Base-by-base conservation (phyloP, 164 flowering plant genomes). In the Macadamia integrifolia region DNA sequence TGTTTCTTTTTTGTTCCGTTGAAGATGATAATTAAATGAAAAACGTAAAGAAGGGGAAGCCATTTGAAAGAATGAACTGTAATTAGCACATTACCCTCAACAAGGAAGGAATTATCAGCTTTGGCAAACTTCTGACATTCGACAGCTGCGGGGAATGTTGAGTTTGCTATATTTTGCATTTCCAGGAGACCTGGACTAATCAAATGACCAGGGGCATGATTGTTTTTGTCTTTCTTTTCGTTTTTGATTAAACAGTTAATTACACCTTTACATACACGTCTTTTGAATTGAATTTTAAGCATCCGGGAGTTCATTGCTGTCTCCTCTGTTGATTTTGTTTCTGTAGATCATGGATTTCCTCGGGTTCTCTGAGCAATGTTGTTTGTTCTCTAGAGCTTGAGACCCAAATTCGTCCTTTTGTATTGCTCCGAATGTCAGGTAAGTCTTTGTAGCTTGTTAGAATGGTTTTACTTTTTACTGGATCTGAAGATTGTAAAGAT, bases 381-480 rank as follows among this genome's bases (percentile, higher is more conserved):
- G 58, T 49, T 68, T 28, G 60, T 58, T 52, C 55, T 59, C 14
- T 69, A 63, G 70, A 74, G 71, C 62, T 62, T 72, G 66, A 60
- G 59, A 14, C 42, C 29, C 11, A 43, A 62, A 14, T 55, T 49
- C 18, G 30, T 64, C 43, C 35, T 17, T 2, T 64, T 69, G 40
- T 57, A 62, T 49, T 40, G 48, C 3, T 35, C 40, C 40, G 73
- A 69, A 82, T 79, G 82, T 75, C 82, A 77, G 82, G 75, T 72
- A 67, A 17, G 46, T 28, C 6, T 43, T 1, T 57, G 28, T 28
- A 29, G 0, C 17, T 15, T 65, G 40, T 5, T 28, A 35, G 42
- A 61, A n/a, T 52, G 17, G 4, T 3, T 14, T 1, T 62, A 53
- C 11, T 3, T 6, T 30, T 29, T 56, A 14, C 14, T 9, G 13